Conservation (phyloP, 768 basidiomycete species). For the Agrocybe chaxingu region DNA sequence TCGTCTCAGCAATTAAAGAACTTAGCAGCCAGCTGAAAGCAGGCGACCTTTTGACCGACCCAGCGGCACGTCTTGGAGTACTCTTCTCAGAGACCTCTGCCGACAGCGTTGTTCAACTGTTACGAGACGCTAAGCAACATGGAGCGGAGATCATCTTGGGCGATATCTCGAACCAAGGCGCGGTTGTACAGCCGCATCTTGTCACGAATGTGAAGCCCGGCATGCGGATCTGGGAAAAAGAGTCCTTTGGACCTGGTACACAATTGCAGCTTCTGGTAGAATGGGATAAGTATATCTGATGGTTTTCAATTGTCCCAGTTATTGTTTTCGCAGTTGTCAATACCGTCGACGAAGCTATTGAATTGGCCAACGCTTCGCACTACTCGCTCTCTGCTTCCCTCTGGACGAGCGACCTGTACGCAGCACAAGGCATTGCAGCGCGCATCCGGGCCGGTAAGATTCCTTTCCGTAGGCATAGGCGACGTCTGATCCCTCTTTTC, state of each 20-base stretch:
- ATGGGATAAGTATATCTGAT: neutral
- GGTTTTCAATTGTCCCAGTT: slow-evolving; percentile 24
- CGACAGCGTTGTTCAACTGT: slow-evolving; percentile 38
- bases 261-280: neutral
- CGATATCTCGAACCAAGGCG: slow-evolving; percentile 34
- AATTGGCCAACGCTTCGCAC: slow-evolving; percentile 50
- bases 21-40: slow-evolving; percentile 33
- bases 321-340: slow-evolving; percentile 42
- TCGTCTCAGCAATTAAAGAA: slow-evolving; percentile 31
- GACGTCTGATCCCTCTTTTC: neutral
- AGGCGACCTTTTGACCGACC: slow-evolving; percentile 31
- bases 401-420: slow-evolving; percentile 46
- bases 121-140: slow-evolving; percentile 38
- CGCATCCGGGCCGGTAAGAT: slow-evolving; percentile 45
- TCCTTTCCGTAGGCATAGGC: neutral
- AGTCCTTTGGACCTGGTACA: slow-evolving; percentile 61
- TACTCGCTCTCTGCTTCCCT: slow-evolving; percentile 50
- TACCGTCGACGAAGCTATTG: slow-evolving; percentile 50
- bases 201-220: slow-evolving; percentile 43
- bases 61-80: slow-evolving; percentile 27
- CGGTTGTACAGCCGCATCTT: slow-evolving; percentile 52
- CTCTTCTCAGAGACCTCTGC: slow-evolving; percentile 45
- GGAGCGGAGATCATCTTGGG: slow-evolving; percentile 48
- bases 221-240: slow-evolving; percentile 52
- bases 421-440: slow-evolving; percentile 42